phyloP scores from a whole-genome alignment of 2,329 filamentous ascomycete genomes.

The Trichoderma sp. region DNA sequence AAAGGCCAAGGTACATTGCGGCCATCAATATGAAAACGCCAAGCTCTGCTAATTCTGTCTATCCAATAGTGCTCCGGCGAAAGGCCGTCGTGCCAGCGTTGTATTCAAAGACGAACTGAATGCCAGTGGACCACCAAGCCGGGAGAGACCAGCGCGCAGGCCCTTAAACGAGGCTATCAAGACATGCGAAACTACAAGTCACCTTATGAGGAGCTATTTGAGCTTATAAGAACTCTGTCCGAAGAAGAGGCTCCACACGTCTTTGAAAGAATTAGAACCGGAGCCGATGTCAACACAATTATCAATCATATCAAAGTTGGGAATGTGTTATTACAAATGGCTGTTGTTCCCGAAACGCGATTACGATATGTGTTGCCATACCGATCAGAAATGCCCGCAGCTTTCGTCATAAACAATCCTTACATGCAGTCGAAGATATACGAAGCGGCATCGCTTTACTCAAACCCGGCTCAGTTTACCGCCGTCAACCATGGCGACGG shows the following conservation, averaged over 20 bases:
- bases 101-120: background rate
- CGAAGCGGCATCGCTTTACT: constrained; percentile 19
- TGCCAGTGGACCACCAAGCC: background rate
- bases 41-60: background rate
- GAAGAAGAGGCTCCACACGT: background rate
- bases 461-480: background rate
- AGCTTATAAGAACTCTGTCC: background rate
- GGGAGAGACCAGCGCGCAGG: background rate
- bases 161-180: background rate
- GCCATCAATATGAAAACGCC: background rate
- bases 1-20: background rate
- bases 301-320: constrained; percentile 38
- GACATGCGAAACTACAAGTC: background rate
- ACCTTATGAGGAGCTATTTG: background rate
- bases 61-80: constrained; percentile 1
- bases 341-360: constrained; percentile 37
- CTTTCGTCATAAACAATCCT: constrained; percentile 29
- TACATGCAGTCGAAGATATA: constrained; percentile 31
- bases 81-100: background rate
- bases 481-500: too few relatives aligned
- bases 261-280: constrained; percentile 3
- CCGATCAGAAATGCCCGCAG: constrained; percentile 29
- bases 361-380: constrained; percentile 42
- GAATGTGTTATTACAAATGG: constrained; percentile 39
- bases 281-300: constrained; percentile 26